Base-by-base conservation (phyloP, 495 filamentous ascomycete genomes). In the Massariosphaeria phaeospora region DNA sequence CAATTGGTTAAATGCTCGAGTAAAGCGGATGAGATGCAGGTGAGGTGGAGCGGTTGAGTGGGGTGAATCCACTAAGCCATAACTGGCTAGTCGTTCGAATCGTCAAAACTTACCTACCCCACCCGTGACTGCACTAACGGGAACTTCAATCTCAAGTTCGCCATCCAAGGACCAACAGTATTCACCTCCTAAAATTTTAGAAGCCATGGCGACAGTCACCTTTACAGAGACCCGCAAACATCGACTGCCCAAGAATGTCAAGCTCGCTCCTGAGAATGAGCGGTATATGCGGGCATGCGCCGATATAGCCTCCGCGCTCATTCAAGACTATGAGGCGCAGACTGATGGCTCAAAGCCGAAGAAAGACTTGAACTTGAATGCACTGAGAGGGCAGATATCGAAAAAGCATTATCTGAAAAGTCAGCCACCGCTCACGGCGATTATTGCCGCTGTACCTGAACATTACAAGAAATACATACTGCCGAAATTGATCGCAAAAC, bases 381-480 rank as follows among this genome's bases (percentile, higher is more conserved):
- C 78, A 50, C 72, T 98, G 49, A 84, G 93, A 45, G 80, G 87
- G 53, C 90, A 91, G 67, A 81, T 95, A 50, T 81, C 93, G 10
- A 94, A 89, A 73, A 96, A 95, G 73, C 89, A 96, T 73, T 82
- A 79, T 62, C 73, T 98, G 54, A 82, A 78, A 63, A 85, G 77
- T 64, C 86, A 93, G 54, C 93, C 93, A 20, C 90, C 93, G 26
- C 76, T 98, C 49, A 96, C 90, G 21, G 91, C 93, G 54, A 98
- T 98, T 66, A 96, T 98, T 62, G 89, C 93, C 23, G 93, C 93
- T 13, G 88, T 98, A 30, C 93, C 93, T 25, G 94, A 97, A 65
- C 89, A 97, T 71, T 96, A 96, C 74, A 98, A 98, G 76, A 97
- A 96, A 76, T 96, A 97, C 67, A 95, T 98, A 57, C 72, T 96